Percentiles rank a stretch among this genome's conserved stretches.
Evolutionary conservation across 768 basidiomycete species (phyloP).

Genomic region (Trametes maxima): DNA sequence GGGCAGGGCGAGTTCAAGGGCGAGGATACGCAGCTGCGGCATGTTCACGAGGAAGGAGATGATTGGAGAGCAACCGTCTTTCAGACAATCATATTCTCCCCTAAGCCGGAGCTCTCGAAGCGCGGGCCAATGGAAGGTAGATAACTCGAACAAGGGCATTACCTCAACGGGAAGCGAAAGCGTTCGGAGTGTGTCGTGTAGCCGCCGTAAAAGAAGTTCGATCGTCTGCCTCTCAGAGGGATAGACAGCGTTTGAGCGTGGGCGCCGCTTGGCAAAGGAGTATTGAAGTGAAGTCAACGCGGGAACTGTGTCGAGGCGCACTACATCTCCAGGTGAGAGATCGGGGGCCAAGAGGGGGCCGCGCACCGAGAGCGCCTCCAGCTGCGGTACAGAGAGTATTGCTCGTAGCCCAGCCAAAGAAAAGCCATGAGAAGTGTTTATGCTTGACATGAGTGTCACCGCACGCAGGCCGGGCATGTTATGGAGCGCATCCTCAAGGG

Average conservation of each 20-base stretch:
- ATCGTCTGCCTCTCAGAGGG: no score
- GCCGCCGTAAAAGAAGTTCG: no score
- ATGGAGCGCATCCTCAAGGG: not conserved
- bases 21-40: not conserved
- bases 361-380: not conserved
- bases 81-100: not conserved
- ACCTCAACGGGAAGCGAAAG: not conserved
- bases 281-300: no score
- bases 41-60: not conserved
- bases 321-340: no score
- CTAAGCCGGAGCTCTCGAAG: not conserved
- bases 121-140: not conserved
- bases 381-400: not conserved
- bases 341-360: no score
- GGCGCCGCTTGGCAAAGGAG: no score
- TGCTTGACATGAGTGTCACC: not conserved
- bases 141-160: not conserved
- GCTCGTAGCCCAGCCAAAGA: not conserved
- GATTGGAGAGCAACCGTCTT: no score
- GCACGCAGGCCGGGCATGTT: not conserved
- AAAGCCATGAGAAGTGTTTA: not conserved
- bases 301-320: no score
- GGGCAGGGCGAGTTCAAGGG: not conserved
- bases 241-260: no score
- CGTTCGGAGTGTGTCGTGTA: not conserved